Evolutionary conservation across 83 land plant genomes (phyloP).

Genomic region (Picea abies): DNA sequence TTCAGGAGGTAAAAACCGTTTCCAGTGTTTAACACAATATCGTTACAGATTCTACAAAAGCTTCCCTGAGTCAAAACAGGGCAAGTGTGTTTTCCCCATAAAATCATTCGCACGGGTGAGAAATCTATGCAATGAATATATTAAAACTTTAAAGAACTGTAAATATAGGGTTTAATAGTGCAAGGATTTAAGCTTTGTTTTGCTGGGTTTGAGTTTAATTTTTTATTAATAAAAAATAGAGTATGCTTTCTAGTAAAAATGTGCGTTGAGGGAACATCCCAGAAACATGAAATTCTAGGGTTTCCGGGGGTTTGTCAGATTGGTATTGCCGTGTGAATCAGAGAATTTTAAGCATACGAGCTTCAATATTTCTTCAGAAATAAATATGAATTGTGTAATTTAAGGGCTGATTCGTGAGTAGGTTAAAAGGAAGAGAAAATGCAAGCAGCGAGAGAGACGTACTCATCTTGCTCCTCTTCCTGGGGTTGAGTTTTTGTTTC

Average conservation of each 20-base stretch:
- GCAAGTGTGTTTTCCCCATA: too few species aligned
- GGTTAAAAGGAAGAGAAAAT: not conserved
- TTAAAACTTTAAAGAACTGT: too few species aligned
- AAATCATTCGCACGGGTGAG: too few species aligned
- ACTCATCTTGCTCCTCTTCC: constrained; percentile 15
- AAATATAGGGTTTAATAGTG: too few species aligned
- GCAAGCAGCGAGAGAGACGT: not conserved
- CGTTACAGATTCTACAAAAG: too few species aligned
- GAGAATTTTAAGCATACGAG: not conserved
- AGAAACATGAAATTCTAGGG: not conserved
- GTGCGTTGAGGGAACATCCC: not conserved
- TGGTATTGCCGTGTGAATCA: not conserved
- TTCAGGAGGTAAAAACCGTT: too few species aligned
- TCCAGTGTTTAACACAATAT: too few species aligned
- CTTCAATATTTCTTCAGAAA: not conserved
- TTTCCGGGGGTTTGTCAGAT: not conserved
- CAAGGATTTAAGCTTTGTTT: too few species aligned
- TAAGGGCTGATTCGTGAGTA: not conserved
- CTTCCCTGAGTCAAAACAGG: too few species aligned
- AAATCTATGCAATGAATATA: too few species aligned
- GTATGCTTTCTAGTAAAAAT: not conserved
- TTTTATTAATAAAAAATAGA: too few species aligned
- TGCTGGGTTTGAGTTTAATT: too few species aligned
- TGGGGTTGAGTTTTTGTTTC: not conserved
- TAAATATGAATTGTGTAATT: not conserved